Evolutionary conservation across 2,329 filamentous ascomycete species (phyloP).

Genomic region (Aspergillus vadensis): DNA sequence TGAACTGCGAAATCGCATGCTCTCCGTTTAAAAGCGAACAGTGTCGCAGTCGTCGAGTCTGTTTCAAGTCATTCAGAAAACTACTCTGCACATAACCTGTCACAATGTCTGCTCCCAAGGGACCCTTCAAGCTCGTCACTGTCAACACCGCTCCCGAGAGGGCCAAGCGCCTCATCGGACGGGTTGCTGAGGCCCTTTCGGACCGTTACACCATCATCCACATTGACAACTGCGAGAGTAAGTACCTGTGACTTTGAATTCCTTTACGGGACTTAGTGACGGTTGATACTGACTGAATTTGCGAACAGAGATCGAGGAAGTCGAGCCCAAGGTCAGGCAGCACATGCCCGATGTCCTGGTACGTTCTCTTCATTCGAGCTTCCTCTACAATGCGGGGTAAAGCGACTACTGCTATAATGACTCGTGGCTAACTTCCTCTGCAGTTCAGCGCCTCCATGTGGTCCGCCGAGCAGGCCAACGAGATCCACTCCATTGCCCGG

Average conservation of each 20-base stretch:
- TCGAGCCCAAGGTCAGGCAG: constrained; percentile 55
- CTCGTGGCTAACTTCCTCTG: constrained; percentile 12
- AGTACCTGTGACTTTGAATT: constrained; percentile 22
- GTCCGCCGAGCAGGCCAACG: constrained; percentile 45
- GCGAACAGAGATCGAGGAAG: constrained; percentile 53
- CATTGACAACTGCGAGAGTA: constrained; percentile 64
- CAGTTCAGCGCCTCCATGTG: constrained; percentile 66
- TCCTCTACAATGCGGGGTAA: not conserved
- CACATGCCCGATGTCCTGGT: constrained; percentile 59
- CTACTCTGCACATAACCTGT: not conserved
- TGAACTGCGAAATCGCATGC: constrained; percentile 7
- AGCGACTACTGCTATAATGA: not conserved
- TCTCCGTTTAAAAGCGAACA: constrained; percentile 5
- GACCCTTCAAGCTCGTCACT: constrained; percentile 65
- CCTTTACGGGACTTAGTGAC: not conserved
- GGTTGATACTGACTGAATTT: constrained; percentile 4
- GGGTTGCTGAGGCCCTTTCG: constrained; percentile 62
- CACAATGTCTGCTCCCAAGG: constrained; percentile 46
- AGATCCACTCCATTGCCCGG: constrained; percentile 42
- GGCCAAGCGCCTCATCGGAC: constrained; percentile 63
- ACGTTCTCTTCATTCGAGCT: constrained; percentile 23
- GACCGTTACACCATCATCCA: constrained; percentile 66
- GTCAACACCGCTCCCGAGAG: constrained; percentile 69
- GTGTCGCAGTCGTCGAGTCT: not conserved
- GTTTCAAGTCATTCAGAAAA: not conserved